phyloP scores from a whole-genome alignment of 106 monocot genomes.

The Acorus gramineus region DNA sequence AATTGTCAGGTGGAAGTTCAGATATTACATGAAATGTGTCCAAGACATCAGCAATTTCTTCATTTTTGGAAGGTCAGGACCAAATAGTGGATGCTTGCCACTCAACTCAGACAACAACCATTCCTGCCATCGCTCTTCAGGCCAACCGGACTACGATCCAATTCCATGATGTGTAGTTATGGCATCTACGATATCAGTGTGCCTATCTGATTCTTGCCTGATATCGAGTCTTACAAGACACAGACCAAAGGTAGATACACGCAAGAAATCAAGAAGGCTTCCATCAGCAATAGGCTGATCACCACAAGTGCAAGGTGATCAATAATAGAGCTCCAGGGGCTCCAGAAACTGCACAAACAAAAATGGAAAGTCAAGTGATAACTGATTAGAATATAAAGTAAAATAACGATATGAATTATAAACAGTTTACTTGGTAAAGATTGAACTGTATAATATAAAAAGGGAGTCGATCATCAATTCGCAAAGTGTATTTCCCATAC shows the following conservation, averaged over 20 bases:
- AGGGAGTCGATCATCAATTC: no score
- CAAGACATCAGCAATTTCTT: conserved; percentile 78
- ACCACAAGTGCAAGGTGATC: conserved; percentile 72
- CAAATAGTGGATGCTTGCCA: conserved; percentile 80
- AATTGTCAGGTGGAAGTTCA: conserved; percentile 77
- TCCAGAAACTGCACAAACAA: conserved; percentile 44
- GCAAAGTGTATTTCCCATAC: no score
- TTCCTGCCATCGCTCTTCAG: conserved; percentile 83
- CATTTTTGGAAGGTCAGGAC: conserved; percentile 75
- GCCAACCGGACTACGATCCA: conserved; percentile 89
- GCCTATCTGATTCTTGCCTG: conserved; percentile 96
- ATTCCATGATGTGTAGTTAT: conserved; percentile 84
- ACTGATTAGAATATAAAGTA: background rate
- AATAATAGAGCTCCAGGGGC: conserved; percentile 90
- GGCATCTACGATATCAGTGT: conserved; percentile 86
- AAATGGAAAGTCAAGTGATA: background rate
- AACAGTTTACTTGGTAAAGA: no score
- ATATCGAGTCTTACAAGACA: conserved; percentile 94
- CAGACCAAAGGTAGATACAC: conserved; percentile 91
- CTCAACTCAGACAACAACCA: conserved; percentile 86
- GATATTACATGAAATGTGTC: conserved; percentile 64
- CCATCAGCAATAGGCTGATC: conserved; percentile 86
- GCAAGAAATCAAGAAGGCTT: conserved; percentile 88
- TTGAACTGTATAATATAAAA: no score
- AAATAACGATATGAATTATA: background rate